Base-by-base conservation (phyloP, 805 yeast genomes). In the Ogataea methanolica region DNA sequence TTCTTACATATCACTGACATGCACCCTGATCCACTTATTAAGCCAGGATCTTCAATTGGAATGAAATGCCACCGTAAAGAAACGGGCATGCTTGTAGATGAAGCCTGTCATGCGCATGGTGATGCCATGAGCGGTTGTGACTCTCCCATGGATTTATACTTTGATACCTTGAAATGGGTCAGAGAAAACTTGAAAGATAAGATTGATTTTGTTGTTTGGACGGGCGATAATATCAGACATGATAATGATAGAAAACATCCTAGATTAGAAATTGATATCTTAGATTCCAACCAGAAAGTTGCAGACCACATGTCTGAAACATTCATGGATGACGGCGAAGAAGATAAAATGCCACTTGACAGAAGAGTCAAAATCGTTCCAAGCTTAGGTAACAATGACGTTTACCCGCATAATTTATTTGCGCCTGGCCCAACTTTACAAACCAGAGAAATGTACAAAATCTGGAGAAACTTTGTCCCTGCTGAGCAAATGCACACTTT, bases 381-480 rank as follows among this genome's bases (percentile, higher is more conserved):
- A 34, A 75, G 85, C 45, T 63, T 88, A 37, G 96, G 96, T 2
- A 88, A 88, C 61, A 88, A 88, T 60, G 96, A 89, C 62, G 96
- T 88, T 3, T 88, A 80, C 62, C 96, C 96, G 0, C 96, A 88
- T 67, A 88, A 88, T 60, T 69, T 88, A 62, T 85, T 87, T 64
- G 79, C 92, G 0, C 80, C 89, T 0, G 96, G 96, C 0, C 96
- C 96, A 15, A 86, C 95, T n/a, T 67, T 85, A 50, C 95, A 88
- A 63, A 88, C 95, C 0, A 71, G 94, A 59, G 91, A 86, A 63
- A 66, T 87, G 64, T 83, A 72, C 67, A 76, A 75, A 50, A 81
- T 88, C 43, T 88, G 96, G 96, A 70, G 79, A 42, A 68, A 74
- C 49, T 85, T 81, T 56, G 73, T 89, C 14, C 96, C 96, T 8